These are phyloP conservation scores for Crithidia sp. DNA, from an alignment of 208 protist genomes.

Conservation along the genomic window DNA sequence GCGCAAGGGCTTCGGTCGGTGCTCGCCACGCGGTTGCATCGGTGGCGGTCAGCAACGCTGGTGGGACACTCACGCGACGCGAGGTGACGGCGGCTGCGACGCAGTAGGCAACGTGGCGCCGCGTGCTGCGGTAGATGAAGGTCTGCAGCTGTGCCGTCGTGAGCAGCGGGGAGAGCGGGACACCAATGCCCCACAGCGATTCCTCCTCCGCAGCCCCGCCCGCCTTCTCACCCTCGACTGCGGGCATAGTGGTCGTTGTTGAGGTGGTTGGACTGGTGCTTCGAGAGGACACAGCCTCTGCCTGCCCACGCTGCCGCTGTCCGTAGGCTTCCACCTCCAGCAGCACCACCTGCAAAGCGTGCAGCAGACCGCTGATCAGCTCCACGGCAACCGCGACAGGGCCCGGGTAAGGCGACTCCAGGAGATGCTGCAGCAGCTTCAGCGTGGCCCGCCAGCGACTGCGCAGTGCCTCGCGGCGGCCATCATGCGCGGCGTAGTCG, in stretches of 20 bases:
- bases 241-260: no score
- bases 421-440: conserved; percentile 45
- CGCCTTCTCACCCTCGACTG: neutral
- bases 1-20: neutral
- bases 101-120: conserved; percentile 54
- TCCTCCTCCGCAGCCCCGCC: neutral
- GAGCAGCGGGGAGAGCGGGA: conserved; percentile 36
- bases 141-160: conserved; percentile 46
- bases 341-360: conserved; percentile 41
- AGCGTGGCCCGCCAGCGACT: conserved; percentile 49
- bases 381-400: conserved; percentile 60
- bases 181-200: conserved; percentile 20
- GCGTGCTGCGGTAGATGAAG: conserved; percentile 47
- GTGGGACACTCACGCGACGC: conserved; percentile 13
- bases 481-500: conserved; percentile 43
- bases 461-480: conserved; percentile 41
- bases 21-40: conserved; percentile 14
- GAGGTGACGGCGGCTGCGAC: conserved; percentile 31
- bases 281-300: neutral
- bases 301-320: conserved; percentile 3
- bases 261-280: neutral
- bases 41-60: neutral
- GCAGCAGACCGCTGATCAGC: conserved; percentile 46
- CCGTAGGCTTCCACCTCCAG: conserved; percentile 20
- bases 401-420: conserved; percentile 51